Conservation (phyloP, 2,329 filamentous ascomycete genomes). For the Beauveria brongniartii region DNA sequence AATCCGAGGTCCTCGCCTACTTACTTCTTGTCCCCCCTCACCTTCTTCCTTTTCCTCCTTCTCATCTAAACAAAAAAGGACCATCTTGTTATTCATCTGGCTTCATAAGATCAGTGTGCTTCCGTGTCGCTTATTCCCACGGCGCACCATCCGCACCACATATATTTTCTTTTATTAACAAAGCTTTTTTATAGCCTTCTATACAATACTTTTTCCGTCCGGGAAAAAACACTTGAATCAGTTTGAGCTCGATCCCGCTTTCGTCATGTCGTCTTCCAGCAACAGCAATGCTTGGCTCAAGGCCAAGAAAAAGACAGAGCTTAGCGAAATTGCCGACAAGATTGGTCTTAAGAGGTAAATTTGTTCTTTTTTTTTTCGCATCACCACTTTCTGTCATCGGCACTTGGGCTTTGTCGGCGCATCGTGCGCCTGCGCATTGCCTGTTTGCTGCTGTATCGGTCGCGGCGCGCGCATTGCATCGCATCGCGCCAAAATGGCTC, state of each 20-base stretch:
- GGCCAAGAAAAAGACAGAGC: constrained; percentile 73
- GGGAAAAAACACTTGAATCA: not conserved
- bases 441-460: not conserved
- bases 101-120: not conserved
- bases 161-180: constrained; percentile 1
- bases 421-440: not conserved
- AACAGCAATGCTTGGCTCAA: constrained; percentile 62
- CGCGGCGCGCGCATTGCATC: constrained; percentile 4
- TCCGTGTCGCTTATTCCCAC: not conserved
- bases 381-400: not conserved
- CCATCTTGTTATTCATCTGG: constrained; percentile 1
- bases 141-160: constrained; percentile 1
- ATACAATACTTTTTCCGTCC: not conserved
- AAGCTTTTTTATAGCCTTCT: not conserved
- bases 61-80: constrained; percentile 5
- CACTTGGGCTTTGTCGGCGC: not conserved
- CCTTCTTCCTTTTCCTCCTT: constrained; percentile 1
- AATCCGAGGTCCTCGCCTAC: not conserved
- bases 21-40: not conserved
- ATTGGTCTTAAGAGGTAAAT: constrained; percentile 68
- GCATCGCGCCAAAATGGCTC: constrained; percentile 1
- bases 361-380: not conserved
- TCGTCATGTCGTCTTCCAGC: constrained; percentile 20
- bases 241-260: not conserved
- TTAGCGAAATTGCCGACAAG: constrained; percentile 63